Evolutionary conservation across 179 eudicot genomes (phyloP).

Genomic region (Drosera spatulata): DNA sequence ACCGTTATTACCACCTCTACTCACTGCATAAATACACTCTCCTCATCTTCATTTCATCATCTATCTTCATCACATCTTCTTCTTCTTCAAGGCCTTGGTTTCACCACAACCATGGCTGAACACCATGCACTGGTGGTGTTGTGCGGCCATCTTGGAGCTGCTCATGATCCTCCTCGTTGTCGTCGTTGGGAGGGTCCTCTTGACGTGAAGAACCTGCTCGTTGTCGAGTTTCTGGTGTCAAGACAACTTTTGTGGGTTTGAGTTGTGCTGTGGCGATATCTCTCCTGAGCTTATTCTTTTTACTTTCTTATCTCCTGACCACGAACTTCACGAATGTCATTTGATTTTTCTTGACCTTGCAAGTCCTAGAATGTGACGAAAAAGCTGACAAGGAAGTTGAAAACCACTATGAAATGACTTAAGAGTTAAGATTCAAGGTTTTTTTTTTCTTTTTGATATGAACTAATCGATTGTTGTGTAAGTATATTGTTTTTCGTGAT

Average conservation of each 20-base stretch:
- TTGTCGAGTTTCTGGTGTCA: slow-evolving; percentile 7
- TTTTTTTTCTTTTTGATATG: too few relatives aligned
- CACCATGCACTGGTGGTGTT: too few relatives aligned
- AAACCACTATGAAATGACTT: too few relatives aligned
- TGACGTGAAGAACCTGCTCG: background rate
- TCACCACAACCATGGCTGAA: too few relatives aligned
- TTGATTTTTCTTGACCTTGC: slow-evolving; percentile 71
- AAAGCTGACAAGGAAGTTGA: too few relatives aligned
- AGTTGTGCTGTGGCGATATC: slow-evolving; percentile 27
- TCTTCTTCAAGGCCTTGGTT: too few relatives aligned
- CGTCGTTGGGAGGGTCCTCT: background rate
- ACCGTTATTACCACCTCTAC: slow-evolving; percentile 3
- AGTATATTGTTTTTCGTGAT: too few relatives aligned
- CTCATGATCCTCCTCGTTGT: background rate
- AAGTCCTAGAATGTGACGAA: slow-evolving; percentile 20
- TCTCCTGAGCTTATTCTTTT: slow-evolving; percentile 56
- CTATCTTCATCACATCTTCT: too few relatives aligned
- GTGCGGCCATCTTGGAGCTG: too few relatives aligned
- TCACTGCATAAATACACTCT: slow-evolving; percentile 12
- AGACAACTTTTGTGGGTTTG: background rate
- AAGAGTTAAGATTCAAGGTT: too few relatives aligned
- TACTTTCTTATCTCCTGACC: background rate
- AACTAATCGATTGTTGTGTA: too few relatives aligned
- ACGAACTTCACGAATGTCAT: slow-evolving; percentile 18
- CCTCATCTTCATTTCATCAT: background rate